These are phyloP conservation scores for Lithospermum erythrorhizon DNA, from an alignment of 257 asterid genomes.

Conservation along the genomic window DNA sequence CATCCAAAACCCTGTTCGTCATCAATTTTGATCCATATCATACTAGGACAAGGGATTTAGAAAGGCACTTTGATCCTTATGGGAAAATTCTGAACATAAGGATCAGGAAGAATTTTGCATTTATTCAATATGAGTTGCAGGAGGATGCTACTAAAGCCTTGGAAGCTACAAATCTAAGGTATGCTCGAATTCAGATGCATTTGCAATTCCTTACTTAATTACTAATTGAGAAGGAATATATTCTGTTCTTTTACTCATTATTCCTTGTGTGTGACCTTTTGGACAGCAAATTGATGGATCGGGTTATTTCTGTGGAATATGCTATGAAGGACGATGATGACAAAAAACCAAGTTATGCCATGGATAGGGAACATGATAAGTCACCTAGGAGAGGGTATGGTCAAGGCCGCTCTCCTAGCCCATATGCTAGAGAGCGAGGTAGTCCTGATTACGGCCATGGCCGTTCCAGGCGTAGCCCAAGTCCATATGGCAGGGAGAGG, in stretches of 20 bases:
- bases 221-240: not conserved
- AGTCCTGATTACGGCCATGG: slow-evolving; percentile 48
- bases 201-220: not conserved
- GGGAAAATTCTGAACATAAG: slow-evolving; percentile 62
- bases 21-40: slow-evolving; percentile 68
- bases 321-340: slow-evolving; percentile 74
- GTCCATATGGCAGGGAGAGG: slow-evolving; percentile 41
- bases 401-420: slow-evolving; percentile 48
- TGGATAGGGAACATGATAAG: slow-evolving; percentile 43
- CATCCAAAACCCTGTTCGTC: slow-evolving; percentile 68
- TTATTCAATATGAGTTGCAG: slow-evolving; percentile 56
- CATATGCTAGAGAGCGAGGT: slow-evolving; percentile 39
- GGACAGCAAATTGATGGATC: slow-evolving; percentile 65
- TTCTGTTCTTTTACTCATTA: not conserved
- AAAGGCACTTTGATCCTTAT: slow-evolving; percentile 67
- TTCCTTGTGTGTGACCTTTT: slow-evolving; percentile 3
- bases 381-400: slow-evolving; percentile 62
- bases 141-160: slow-evolving; percentile 74
- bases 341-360: slow-evolving; percentile 44
- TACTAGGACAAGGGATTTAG: slow-evolving; percentile 66
- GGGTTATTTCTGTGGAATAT: slow-evolving; percentile 63
- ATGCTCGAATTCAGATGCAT: slow-evolving; percentile 2
- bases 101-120: slow-evolving; percentile 73
- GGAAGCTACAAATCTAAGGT: slow-evolving; percentile 80
- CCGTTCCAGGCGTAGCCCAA: slow-evolving; percentile 37